phyloP scores from a whole-genome alignment of 108 stramenopile species.

The Stephanodiscus minutulus region DNA sequence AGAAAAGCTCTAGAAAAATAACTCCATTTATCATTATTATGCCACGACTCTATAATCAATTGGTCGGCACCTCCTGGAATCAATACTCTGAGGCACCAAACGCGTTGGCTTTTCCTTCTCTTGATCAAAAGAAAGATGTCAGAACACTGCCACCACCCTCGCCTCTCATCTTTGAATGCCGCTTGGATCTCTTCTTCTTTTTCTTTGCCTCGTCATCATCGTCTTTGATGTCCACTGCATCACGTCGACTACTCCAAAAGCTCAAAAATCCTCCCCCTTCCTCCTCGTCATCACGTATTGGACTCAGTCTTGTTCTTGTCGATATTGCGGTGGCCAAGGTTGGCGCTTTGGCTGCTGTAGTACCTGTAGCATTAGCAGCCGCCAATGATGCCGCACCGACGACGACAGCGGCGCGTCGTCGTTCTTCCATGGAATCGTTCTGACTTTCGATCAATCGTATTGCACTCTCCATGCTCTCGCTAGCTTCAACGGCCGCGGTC shows the following conservation, averaged over 20 bases:
- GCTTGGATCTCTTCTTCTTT: constrained; percentile 35
- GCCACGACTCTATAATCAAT: no score
- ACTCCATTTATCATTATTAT: no score
- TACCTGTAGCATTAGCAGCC: no score
- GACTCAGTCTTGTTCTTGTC: not conserved
- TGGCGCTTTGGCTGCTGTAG: not conserved
- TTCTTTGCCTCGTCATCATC: constrained; percentile 14
- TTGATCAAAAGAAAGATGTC: constrained; percentile 34
- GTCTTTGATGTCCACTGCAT: constrained; percentile 4
- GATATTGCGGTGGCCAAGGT: not conserved
- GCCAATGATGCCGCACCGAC: not conserved
- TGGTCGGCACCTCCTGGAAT: no score
- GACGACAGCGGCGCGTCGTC: constrained; percentile 5
- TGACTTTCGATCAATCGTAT: constrained; percentile 41
- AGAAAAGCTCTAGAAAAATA: no score
- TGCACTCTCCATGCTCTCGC: constrained; percentile 33
- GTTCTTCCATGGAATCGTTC: constrained; percentile 37
- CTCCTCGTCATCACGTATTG: constrained; percentile 17
- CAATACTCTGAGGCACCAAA: no score
- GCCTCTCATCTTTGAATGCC: constrained; percentile 20
- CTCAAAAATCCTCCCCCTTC: constrained; percentile 16
- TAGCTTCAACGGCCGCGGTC: constrained; percentile 28
- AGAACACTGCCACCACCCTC: constrained; percentile 30
- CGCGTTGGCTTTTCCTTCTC: not conserved
- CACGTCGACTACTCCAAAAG: constrained; percentile 17